These are phyloP conservation scores for Pleurotus cornucopiae DNA, from an alignment of 768 basidiomycete genomes.

Conservation along the genomic window DNA sequence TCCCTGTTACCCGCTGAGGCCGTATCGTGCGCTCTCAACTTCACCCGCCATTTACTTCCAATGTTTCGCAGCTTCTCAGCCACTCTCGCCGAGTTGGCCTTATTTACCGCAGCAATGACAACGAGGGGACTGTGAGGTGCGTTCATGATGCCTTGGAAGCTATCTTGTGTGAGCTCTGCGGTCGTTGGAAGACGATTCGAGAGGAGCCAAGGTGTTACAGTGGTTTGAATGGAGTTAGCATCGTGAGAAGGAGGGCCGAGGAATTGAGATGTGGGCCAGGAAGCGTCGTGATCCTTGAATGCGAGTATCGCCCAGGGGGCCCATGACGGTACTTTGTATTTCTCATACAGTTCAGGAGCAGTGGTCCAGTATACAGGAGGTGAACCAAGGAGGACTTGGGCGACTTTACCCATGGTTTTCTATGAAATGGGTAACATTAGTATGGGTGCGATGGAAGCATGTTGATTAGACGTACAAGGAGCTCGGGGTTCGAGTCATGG, in stretches of 20 bases:
- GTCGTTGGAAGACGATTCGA: slow-evolving; percentile 69
- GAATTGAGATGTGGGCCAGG: slow-evolving; percentile 42
- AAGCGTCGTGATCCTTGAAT: slow-evolving; percentile 54
- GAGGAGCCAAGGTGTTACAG: slow-evolving; percentile 55
- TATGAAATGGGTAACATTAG: slow-evolving; percentile 13
- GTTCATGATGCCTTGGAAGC: slow-evolving; percentile 86
- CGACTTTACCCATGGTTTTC: slow-evolving; percentile 32
- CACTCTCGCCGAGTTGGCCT: slow-evolving; percentile 33
- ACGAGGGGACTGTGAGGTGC: slow-evolving; percentile 72
- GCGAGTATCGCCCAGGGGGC: slow-evolving; percentile 63
- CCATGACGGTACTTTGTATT: slow-evolving; percentile 30
- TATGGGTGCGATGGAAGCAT: neutral
- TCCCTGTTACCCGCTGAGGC: slow-evolving; percentile 36
- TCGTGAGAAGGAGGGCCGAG: slow-evolving; percentile 21
- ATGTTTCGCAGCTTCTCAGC: slow-evolving; percentile 45
- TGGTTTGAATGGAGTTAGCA: slow-evolving; percentile 17
- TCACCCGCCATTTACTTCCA: slow-evolving; percentile 55
- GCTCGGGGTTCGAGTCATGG: slow-evolving; percentile 35
- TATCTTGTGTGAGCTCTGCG: slow-evolving; percentile 70
- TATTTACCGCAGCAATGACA: slow-evolving; percentile 58
- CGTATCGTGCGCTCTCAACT: slow-evolving; percentile 34
- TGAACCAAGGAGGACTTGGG: slow-evolving; percentile 37
- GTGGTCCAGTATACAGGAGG: slow-evolving; percentile 40
- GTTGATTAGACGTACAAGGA: slow-evolving; percentile 24
- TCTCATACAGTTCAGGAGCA: slow-evolving; percentile 29